Conservation (phyloP, 129 eudicot genomes). For the Deinandra increscens region DNA sequence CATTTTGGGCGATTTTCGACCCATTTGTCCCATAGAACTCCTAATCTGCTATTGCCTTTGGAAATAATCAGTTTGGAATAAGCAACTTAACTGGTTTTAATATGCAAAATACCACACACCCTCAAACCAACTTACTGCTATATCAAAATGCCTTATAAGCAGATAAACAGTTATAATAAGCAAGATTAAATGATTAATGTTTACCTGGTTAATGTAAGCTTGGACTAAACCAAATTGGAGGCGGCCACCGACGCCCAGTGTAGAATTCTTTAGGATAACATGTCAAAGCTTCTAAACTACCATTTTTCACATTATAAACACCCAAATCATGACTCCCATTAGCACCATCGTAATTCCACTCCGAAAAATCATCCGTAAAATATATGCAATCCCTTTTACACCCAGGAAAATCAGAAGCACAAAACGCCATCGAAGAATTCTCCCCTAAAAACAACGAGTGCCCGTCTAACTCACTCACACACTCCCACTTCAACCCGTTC, state of each 20-base stretch:
- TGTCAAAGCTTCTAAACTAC: slow-evolving; percentile 50
- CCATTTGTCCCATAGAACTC: not conserved
- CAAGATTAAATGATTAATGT: slow-evolving; percentile 5
- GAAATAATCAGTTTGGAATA: too few species aligned
- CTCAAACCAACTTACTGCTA: not conserved
- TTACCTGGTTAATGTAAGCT: slow-evolving; percentile 53
- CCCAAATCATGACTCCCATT: slow-evolving; percentile 79
- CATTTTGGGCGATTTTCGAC: not conserved
- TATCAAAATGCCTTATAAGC: not conserved
- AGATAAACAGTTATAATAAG: not conserved
- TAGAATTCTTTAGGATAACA: slow-evolving; percentile 47
- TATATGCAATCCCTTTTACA: slow-evolving; percentile 65
- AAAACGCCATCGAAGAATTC: slow-evolving; percentile 61
- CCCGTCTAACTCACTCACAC: slow-evolving; percentile 44
- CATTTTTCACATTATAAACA: slow-evolving; percentile 54
- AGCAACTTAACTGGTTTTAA: not conserved
- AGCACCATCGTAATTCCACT: slow-evolving; percentile 55
- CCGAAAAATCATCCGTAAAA: slow-evolving; percentile 78
- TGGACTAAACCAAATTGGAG: slow-evolving; percentile 86
- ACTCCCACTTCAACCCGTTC: slow-evolving; percentile 50
- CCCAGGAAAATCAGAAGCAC: slow-evolving; percentile 53
- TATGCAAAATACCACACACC: not conserved
- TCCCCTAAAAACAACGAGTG: slow-evolving; percentile 67
- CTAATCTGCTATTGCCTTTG: too few species aligned
- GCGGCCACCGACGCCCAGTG: slow-evolving; percentile 54